Evolutionary conservation across 352 stramenopile genomes (phyloP).

Genomic region (Phytopythium mirpurense): DNA sequence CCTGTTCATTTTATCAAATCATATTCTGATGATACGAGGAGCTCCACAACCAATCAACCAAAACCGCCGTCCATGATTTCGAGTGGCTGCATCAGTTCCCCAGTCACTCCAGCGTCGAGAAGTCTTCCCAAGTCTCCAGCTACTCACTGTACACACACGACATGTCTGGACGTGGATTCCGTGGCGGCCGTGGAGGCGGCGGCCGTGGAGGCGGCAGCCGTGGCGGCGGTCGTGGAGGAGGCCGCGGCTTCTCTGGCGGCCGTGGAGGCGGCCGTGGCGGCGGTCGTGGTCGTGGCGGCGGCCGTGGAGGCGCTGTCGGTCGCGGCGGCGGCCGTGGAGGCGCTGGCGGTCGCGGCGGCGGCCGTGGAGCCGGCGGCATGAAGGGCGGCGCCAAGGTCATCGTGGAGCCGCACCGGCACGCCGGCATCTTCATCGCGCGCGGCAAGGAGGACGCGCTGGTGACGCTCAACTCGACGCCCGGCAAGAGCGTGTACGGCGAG

Average conservation of each 20-base stretch:
- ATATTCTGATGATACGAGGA: neutral
- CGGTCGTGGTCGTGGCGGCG: constrained; percentile 33
- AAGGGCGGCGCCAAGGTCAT: constrained; percentile 95
- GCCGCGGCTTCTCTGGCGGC: constrained; percentile 37
- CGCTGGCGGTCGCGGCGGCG: constrained; percentile 53
- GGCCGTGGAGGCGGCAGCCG: constrained; percentile 46
- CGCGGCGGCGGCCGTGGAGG: constrained; percentile 36
- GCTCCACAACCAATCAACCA: neutral
- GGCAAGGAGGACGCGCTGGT: constrained; percentile 99
- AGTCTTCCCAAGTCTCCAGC: constrained; percentile 7
- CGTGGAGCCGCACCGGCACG: constrained; percentile 97
- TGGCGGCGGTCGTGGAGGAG: constrained; percentile 42
- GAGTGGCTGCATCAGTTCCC: neutral
- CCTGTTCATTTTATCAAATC: neutral
- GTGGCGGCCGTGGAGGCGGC: constrained; percentile 35
- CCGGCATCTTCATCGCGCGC: constrained; percentile 98
- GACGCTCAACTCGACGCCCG: constrained; percentile 98
- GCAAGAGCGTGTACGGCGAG: constrained; percentile 98
- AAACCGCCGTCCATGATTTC: too few species aligned
- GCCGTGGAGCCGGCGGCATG: constrained; percentile 85
- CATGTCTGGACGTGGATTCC: constrained; percentile 61
- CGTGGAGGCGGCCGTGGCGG: constrained; percentile 42
- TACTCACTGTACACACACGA: neutral
- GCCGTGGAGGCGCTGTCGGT: constrained; percentile 33
- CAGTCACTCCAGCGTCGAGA: neutral